Percentiles rank a stretch among this genome's conserved stretches.
phyloP scores from a whole-genome alignment of 148 eudicot species.

The Camellia granthamiana region DNA sequence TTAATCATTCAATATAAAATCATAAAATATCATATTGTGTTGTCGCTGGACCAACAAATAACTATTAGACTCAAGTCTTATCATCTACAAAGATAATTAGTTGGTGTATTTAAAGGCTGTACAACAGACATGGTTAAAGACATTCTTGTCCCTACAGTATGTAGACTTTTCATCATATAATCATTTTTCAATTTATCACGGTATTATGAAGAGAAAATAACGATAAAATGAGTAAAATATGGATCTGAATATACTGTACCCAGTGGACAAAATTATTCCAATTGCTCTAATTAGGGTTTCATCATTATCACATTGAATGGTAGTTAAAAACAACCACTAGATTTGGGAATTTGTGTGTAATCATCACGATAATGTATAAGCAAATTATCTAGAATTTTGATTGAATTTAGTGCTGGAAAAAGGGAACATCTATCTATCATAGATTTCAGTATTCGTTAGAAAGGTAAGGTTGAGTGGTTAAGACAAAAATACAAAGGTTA shows the following conservation, averaged over 20 bases:
- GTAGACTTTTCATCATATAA: neutral
- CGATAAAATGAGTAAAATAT: neutral
- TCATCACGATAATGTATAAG: neutral
- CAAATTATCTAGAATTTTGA: neutral
- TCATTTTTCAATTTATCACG: neutral
- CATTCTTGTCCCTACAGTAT: neutral
- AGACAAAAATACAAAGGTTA: constrained; percentile 20
- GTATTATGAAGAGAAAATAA: neutral
- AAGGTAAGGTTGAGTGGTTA: constrained; percentile 19
- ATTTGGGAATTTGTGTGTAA: constrained; percentile 6
- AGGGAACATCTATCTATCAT: neutral
- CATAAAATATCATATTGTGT: no score
- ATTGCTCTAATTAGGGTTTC: constrained; percentile 7
- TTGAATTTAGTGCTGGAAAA: neutral
- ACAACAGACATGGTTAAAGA: neutral
- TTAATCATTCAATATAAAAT: no score
- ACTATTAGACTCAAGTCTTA: no score
- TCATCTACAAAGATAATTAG: no score
- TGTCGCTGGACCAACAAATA: no score
- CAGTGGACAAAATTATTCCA: neutral
- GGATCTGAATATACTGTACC: neutral
- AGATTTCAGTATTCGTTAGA: neutral
- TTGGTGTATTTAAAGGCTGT: neutral
- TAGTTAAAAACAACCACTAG: constrained; percentile 2
- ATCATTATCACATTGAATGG: neutral